phyloP scores from a whole-genome alignment of 83 land plant species.

The Larix sibirica region DNA sequence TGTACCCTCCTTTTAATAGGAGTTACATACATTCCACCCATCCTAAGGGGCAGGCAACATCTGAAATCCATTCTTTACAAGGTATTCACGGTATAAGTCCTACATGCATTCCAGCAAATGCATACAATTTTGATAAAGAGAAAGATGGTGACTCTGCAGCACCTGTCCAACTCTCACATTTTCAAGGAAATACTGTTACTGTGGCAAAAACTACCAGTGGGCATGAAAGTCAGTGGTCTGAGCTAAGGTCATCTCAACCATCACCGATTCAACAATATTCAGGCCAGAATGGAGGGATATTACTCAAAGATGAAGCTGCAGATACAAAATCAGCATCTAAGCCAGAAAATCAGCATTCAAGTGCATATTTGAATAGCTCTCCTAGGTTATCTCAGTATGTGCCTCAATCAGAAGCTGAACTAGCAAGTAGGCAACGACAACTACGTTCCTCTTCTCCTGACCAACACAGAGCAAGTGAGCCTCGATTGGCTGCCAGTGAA shows the following conservation, averaged over 20 bases:
- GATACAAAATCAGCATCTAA: constrained; percentile 7
- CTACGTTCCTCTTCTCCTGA: constrained; percentile 13
- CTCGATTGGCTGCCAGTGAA: constrained; percentile 24
- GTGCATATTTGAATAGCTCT: not conserved
- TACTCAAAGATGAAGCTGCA: constrained; percentile 8
- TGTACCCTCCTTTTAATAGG: constrained; percentile 20
- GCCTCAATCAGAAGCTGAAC: constrained; percentile 35
- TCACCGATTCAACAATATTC: constrained; percentile 7
- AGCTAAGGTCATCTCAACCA: not conserved
- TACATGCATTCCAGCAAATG: not conserved
- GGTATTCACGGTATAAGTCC: not conserved
- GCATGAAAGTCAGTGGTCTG: constrained; percentile 11
- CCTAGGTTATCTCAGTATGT: constrained; percentile 1
- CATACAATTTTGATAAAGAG: constrained; percentile 9
- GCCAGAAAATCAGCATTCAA: constrained; percentile 3
- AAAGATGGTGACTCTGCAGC: constrained; percentile 10
- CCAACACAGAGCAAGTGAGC: constrained; percentile 17
- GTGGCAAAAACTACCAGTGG: not conserved
- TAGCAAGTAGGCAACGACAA: constrained; percentile 26
- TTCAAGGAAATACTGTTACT: constrained; percentile 5
- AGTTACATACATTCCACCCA: constrained; percentile 17
- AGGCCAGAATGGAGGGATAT: constrained; percentile 12
- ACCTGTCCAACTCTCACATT: not conserved
- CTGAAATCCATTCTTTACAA: constrained; percentile 1
- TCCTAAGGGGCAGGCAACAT: constrained; percentile 10